Base-by-base conservation (phyloP, 1,284 basidiomycete species). In the Pseudozyma flocculosa region DNA sequence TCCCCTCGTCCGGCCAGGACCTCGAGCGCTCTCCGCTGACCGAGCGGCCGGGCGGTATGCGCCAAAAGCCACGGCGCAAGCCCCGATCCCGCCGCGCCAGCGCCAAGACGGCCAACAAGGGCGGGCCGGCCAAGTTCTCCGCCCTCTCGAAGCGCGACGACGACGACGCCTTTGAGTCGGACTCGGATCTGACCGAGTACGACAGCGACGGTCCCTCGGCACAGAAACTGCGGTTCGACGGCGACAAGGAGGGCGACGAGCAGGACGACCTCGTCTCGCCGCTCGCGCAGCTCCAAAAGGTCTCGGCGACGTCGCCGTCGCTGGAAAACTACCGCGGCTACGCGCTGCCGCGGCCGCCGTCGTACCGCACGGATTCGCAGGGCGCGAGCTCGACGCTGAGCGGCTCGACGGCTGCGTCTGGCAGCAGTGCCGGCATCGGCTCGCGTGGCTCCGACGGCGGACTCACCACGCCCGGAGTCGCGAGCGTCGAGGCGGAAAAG, bases 101-200 rank as follows among this genome's bases (percentile, higher is more conserved):
- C 7, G 11, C 26, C 7, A 29, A 29, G 26, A 29, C 5, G 26
- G 36, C 50, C 3, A 34, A 38, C 17, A 65, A 48, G 22, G 54
- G 59, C 29, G 57, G 50, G 15, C 70, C 70, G 1, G 70, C 70
- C 40, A 61, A 58, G 44, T 73, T 73, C 39, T 39, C 58, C 17
- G 59, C 59, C 5, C 43, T 70, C 15, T 30, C 49, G 42, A 62
- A 52, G 29, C 40, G 48, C 14, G 43, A 50, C 19, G 40, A 50
- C 13, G 52, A 53, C 10, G 32, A 46, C 21, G 54, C 18, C 18
- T 21, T 23, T 24, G 49, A 45, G n/a, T 60, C 59, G 10, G 60
- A 61, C 38, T 58, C 52, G 13, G 64, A 61, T 21, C 50, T 23
- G 2, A 68, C 68, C 8, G 70, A 69, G 11, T 60, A 65, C 22